Base-by-base conservation (phyloP, 805 yeast species). In the Metschnikowia corniflorae region DNA sequence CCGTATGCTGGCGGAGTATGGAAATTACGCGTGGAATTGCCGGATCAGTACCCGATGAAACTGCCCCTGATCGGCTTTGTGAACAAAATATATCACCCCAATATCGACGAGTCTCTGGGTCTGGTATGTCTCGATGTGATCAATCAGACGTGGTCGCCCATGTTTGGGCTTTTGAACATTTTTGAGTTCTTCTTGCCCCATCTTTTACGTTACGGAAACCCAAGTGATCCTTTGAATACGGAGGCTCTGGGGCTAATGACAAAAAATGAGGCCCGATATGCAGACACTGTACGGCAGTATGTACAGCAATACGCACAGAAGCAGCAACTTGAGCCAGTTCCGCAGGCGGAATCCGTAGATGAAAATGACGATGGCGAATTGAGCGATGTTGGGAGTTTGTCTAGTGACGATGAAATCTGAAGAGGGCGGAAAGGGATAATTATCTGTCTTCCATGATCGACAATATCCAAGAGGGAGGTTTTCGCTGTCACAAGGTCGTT, bases 71-170 rank as follows among this genome's bases (percentile, higher is more conserved):
- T 91, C 44, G 97, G 97, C 6, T 91, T 91, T 57, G 78, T 78
- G 34, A 93, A 89, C 62, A 84, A 82, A 55, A 91, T 93, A 14
- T 89, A 78, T 63, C 98, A 91, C 58, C 98, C 98, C 5, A 91
- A 91, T 55, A 88, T 91, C 44, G 98, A 91, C 57, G 94, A 88
- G 57, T 72, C 78, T 18, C 80, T 79, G 1, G 98, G 98, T 0
- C 80, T 94, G 0, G 96, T 91, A 6, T 91, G 98, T 61, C 76
- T 91, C 33, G 97, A 91, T 58, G 97, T 93, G 13, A 89, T 91
- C 46, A 91, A 91, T 58, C 96, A 91, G 56, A 87, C 97, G 0
- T 91, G 98, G 98, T 85, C 95, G 27, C 97, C 98, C 2, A 85
- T 91, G 87, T 91, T 88, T 68, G 97, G 93, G 37, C 73, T 93